These are phyloP conservation scores for Mortierella sp. DNA, from an alignment of 371 early-diverging fungal genomes.

Conservation along the genomic window DNA sequence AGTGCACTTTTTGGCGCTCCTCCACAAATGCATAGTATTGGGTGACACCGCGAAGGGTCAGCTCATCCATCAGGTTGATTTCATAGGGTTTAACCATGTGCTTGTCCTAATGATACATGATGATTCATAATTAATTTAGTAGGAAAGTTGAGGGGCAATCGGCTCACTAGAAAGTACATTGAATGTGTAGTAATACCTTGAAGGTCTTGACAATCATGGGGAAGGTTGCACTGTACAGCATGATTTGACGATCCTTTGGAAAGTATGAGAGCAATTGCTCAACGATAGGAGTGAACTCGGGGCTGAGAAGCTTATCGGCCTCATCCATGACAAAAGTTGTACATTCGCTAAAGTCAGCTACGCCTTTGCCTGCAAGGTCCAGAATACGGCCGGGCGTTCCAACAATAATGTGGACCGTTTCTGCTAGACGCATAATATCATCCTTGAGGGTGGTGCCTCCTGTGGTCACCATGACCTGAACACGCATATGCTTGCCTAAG, in stretches of 20 bases:
- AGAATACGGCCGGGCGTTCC: conserved; percentile 99
- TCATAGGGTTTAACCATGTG: conserved; percentile 95
- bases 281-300: conserved; percentile 97
- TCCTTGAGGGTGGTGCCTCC: conserved; percentile 99
- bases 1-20: conserved; percentile 98
- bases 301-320: conserved; percentile 97
- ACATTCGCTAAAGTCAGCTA: conserved; percentile 90
- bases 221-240: conserved; percentile 99
- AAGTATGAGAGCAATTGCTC: conserved; percentile 91
- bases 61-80: conserved; percentile 99
- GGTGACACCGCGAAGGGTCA: conserved; percentile 96
- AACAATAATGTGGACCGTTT: conserved; percentile 95
- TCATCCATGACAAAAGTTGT: conserved; percentile 98
- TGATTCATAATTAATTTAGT: not conserved
- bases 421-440: conserved; percentile 95
- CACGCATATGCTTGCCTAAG: conserved; percentile 91
- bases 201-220: conserved; percentile 96
- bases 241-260: conserved; percentile 91
- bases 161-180: no score
- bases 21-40: conserved; percentile 99
- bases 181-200: conserved; percentile 58
- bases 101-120: conserved; percentile 68
- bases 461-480: conserved; percentile 97
- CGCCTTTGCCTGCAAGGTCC: conserved; percentile 93
- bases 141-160: no score